These are phyloP conservation scores for Backusella sp. DNA, from an alignment of 192 early-diverging fungal species.

Conservation along the genomic window DNA sequence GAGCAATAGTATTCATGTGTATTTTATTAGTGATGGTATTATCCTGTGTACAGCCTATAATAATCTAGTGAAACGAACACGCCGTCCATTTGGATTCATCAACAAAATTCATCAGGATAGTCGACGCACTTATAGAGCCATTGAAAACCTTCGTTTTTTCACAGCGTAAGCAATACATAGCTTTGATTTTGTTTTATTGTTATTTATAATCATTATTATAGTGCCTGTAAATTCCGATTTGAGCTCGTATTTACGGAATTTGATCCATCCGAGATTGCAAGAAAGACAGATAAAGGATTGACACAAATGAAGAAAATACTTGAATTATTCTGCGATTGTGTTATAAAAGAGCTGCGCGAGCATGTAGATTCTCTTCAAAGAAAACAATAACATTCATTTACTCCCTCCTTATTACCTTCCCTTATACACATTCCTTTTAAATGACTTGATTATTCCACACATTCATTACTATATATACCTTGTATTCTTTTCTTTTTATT, in stretches of 20 bases:
- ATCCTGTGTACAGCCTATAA: constrained; percentile 52
- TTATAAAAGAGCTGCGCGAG: constrained; percentile 24
- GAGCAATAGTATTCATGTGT: not conserved
- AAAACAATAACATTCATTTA: not conserved
- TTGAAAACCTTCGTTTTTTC: constrained; percentile 59
- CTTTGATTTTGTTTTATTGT: not conserved
- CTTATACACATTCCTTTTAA: not conserved
- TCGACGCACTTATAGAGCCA: constrained; percentile 50
- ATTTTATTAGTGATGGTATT: constrained; percentile 40
- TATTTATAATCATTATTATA: constrained; percentile 13
- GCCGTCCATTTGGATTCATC: constrained; percentile 57
- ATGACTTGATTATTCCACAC: not conserved
- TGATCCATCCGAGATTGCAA: constrained; percentile 50
- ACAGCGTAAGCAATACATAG: constrained; percentile 43
- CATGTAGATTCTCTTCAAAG: constrained; percentile 13
- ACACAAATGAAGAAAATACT: constrained; percentile 28
- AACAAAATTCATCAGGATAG: constrained; percentile 56
- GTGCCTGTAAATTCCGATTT: constrained; percentile 59
- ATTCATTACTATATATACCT: not conserved
- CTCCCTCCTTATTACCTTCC: not conserved
- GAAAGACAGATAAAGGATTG: constrained; percentile 42
- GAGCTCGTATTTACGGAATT: constrained; percentile 47
- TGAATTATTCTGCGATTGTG: constrained; percentile 23
- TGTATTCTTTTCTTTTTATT: not conserved
- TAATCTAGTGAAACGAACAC: constrained; percentile 46